phyloP scores from a whole-genome alignment of 257 asterid genomes.

The Cynanchum wilfordii region DNA sequence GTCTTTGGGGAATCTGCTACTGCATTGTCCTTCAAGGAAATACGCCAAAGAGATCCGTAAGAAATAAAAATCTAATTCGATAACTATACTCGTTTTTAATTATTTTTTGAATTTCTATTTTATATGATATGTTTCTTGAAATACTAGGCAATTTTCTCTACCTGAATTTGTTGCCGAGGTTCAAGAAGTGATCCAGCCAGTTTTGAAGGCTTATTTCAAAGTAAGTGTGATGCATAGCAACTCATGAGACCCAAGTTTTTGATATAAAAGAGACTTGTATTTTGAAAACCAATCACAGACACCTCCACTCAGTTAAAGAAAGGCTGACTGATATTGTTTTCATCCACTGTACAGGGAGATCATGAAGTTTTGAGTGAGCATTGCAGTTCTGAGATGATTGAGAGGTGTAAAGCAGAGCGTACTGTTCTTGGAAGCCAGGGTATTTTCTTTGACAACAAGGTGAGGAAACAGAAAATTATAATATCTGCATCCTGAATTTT shows the following conservation, averaged over 20 bases:
- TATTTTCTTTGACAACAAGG: slow-evolving; percentile 77
- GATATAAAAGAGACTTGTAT: background rate
- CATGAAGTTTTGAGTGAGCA: slow-evolving; percentile 56
- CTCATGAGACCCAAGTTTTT: background rate
- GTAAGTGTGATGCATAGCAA: slow-evolving; percentile 35
- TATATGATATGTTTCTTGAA: slow-evolving; percentile 7
- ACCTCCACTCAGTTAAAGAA: background rate
- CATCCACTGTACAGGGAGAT: slow-evolving; percentile 52
- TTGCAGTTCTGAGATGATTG: slow-evolving; percentile 72
- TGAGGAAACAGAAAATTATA: slow-evolving; percentile 21
- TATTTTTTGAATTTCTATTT: slow-evolving; percentile 1
- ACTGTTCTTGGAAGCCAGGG: slow-evolving; percentile 73
- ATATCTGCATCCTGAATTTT: background rate
- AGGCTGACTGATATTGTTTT: background rate
- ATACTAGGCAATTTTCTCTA: slow-evolving; percentile 68
- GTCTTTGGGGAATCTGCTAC: slow-evolving; percentile 94
- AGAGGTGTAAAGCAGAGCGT: slow-evolving; percentile 90
- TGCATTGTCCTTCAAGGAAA: slow-evolving; percentile 93
- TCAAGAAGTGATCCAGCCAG: slow-evolving; percentile 89
- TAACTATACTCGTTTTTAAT: background rate
- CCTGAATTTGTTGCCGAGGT: slow-evolving; percentile 96
- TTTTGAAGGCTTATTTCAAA: slow-evolving; percentile 78
- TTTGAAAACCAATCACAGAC: background rate
- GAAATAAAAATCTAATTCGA: slow-evolving; percentile 10
- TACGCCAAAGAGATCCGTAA: slow-evolving; percentile 91